These are phyloP conservation scores for Fusarium tjaetaba DNA, from an alignment of 2,329 filamentous ascomycete genomes.

Conservation along the genomic window DNA sequence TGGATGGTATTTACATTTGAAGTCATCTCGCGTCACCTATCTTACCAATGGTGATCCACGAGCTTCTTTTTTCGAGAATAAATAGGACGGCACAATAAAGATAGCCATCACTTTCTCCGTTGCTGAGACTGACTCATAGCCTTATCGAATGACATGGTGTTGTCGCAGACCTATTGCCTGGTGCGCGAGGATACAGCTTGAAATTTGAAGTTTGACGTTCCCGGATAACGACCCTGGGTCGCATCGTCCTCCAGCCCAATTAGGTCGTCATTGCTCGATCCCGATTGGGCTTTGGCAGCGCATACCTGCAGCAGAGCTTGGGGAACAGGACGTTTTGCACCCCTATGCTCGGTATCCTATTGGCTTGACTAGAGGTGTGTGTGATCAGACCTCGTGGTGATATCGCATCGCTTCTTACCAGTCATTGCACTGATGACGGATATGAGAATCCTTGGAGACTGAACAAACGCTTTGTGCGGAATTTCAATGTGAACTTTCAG, in stretches of 20 bases:
- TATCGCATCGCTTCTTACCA: constrained; percentile 6
- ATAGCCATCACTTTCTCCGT: not conserved
- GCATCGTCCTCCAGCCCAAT: constrained; percentile 5
- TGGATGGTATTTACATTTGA: not conserved
- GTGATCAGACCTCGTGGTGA: constrained; percentile 26
- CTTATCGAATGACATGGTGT: not conserved
- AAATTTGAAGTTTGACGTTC: constrained; percentile 7
- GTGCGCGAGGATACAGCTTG: not conserved
- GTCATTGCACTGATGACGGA: not conserved
- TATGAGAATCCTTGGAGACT: not conserved
- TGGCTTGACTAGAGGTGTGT: constrained; percentile 26
- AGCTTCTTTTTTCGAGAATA: not conserved
- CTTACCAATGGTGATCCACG: not conserved
- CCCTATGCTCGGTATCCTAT: constrained; percentile 12
- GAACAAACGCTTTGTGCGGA: not conserved
- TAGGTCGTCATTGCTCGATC: constrained; percentile 11
- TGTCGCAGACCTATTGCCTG: not conserved
- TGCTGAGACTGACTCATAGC: not conserved
- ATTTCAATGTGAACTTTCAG: not conserved
- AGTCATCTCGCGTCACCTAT: not conserved
- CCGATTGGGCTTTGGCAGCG: constrained; percentile 24
- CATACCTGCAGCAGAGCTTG: constrained; percentile 14
- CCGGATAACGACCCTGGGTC: constrained; percentile 8
- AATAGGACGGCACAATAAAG: not conserved
- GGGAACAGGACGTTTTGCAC: constrained; percentile 11